Percentiles rank a stretch among this genome's conserved stretches.
Evolutionary conservation across 2,329 filamentous ascomycete genomes (phyloP).

Genomic region (Phaeomoniella chlamydospora): DNA sequence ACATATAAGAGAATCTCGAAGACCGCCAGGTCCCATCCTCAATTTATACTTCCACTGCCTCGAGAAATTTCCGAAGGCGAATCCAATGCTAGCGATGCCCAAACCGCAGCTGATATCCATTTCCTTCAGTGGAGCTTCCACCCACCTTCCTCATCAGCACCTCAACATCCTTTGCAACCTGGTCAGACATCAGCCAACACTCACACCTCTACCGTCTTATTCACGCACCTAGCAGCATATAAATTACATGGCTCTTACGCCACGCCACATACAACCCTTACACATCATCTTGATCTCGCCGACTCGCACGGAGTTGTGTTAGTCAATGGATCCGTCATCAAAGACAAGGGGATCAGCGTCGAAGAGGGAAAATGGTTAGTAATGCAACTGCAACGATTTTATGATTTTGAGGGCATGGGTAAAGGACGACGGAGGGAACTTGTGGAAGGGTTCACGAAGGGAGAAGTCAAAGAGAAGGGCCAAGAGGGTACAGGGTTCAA

Average conservation of each 20-base stretch:
- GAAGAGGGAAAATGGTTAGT: constrained; percentile 81
- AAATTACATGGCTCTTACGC: constrained; percentile 83
- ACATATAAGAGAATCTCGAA: constrained; percentile 61
- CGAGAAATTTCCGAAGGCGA: constrained; percentile 15
- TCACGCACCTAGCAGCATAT: constrained; percentile 87
- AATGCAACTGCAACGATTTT: constrained; percentile 91
- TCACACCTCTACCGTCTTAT: constrained; percentile 62
- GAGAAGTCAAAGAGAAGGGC: constrained; percentile 37
- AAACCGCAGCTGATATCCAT: constrained; percentile 73
- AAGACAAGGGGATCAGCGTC: constrained; percentile 59
- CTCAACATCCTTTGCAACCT: constrained; percentile 10
- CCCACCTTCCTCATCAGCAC: constrained; percentile 32
- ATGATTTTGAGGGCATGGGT: constrained; percentile 43
- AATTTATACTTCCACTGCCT: constrained; percentile 80
- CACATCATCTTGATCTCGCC: constrained; percentile 73
- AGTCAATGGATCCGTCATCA: constrained; percentile 68
- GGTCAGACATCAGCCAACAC: constrained; percentile 28
- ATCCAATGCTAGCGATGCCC: constrained; percentile 4
- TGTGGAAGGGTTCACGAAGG: constrained; percentile 67
- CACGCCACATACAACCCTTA: constrained; percentile 83
- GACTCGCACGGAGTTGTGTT: constrained; percentile 65
- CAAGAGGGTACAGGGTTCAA: constrained; percentile 45
- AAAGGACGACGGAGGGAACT: constrained; percentile 50
- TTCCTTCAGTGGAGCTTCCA: constrained; percentile 96
- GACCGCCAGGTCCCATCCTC: constrained; percentile 60